Conservation (phyloP, 2,329 filamentous ascomycete genomes). For the Microcera coccophila region DNA sequence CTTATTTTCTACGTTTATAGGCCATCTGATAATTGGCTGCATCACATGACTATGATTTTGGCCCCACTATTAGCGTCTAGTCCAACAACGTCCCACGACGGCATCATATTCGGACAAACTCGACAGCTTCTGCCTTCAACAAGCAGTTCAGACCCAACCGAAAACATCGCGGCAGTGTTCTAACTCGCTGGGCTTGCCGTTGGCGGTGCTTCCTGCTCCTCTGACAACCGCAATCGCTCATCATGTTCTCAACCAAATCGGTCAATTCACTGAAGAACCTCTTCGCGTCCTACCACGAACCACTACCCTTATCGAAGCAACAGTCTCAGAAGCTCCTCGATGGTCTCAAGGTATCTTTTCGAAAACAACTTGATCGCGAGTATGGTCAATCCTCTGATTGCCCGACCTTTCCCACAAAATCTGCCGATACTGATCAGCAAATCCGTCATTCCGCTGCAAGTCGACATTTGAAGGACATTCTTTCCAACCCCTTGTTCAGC, state of each 20-base stretch:
- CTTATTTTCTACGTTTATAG: no score
- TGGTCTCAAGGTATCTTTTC: conserved; percentile 54
- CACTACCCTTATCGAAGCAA: conserved; percentile 46
- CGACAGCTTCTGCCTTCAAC: no score
- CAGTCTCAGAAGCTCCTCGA: conserved; percentile 55
- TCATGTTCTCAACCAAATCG: conserved; percentile 39
- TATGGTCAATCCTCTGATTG: conserved; percentile 44
- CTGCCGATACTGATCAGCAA: conserved; percentile 14
- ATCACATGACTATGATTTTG: conserved; percentile 22
- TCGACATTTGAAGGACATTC: conserved; percentile 53
- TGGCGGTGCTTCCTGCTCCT: conserved; percentile 22
- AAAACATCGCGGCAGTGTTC: no score
- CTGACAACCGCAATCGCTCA: conserved; percentile 27
- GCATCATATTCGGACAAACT: no score
- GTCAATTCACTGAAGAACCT: conserved; percentile 37
- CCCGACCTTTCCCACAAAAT: conserved; percentile 14
- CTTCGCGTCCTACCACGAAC: conserved; percentile 47
- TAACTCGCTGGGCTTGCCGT: conserved; percentile 13
- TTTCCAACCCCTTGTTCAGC: conserved; percentile 55
- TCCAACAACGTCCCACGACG: conserved; percentile 22
- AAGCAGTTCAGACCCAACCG: no score
- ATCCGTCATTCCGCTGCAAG: conserved; percentile 38
- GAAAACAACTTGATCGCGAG: conserved; percentile 55
- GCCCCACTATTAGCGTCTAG: conserved; percentile 16
- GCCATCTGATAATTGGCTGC: no score